Evolutionary conservation across 345 rosid species (phyloP).

Genomic region (Corymbia maculata): DNA sequence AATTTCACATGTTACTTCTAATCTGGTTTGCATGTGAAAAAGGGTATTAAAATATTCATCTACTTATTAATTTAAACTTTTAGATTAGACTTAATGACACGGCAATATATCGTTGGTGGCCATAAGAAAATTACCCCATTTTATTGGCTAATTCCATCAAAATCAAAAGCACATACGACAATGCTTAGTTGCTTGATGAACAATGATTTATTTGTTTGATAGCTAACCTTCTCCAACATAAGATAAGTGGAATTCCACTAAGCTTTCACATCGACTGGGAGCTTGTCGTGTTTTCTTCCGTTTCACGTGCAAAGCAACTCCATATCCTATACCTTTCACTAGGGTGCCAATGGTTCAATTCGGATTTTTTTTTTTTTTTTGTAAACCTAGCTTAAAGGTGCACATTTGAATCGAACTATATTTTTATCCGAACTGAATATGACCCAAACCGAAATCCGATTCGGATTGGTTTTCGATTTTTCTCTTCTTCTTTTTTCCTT

Average conservation of each 20-base stretch:
- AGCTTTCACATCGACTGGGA: background rate
- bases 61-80: background rate
- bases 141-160: background rate
- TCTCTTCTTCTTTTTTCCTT: too few relatives aligned
- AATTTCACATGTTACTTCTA: background rate
- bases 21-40: fast-evolving
- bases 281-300: background rate
- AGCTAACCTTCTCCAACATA: background rate
- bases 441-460: too few relatives aligned
- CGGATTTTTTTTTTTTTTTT: too few relatives aligned
- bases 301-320: background rate
- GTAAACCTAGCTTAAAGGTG: too few relatives aligned
- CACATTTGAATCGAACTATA: too few relatives aligned
- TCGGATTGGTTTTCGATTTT: too few relatives aligned
- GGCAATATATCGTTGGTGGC: background rate
- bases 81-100: fast-evolving
- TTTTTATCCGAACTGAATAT: too few relatives aligned
- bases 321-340: background rate
- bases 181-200: background rate
- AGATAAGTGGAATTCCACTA: background rate
- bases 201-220: background rate
- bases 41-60: fast-evolving
- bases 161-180: background rate
- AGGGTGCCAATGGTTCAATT: too few relatives aligned
- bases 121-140: background rate